Evolutionary conservation across 768 basidiomycete genomes (phyloP).

Genomic region (Mycena crocata): DNA sequence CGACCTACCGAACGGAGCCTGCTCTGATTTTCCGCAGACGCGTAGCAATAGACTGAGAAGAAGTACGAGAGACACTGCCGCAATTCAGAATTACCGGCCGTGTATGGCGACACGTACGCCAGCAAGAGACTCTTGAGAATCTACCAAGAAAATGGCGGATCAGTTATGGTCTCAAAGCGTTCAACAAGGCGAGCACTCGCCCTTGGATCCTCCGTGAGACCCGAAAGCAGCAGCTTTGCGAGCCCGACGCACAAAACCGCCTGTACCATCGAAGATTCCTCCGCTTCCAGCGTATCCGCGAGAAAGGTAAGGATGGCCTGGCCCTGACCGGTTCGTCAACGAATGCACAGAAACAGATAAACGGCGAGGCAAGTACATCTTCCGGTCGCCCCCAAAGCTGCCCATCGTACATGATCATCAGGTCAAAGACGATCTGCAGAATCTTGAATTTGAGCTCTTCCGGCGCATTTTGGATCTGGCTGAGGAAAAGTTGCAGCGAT

Average conservation of each 20-base stretch:
- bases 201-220: slow-evolving; percentile 82
- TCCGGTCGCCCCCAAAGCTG: slow-evolving; percentile 71
- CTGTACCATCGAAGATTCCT: slow-evolving; percentile 80
- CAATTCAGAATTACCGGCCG: slow-evolving; percentile 84
- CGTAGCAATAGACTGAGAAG: slow-evolving; percentile 94
- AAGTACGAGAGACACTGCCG: slow-evolving; percentile 96
- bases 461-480: slow-evolving; percentile 82
- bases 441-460: slow-evolving; percentile 82
- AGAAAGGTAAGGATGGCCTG: slow-evolving; percentile 58
- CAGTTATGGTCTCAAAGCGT: not conserved
- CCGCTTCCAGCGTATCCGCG: slow-evolving; percentile 65
- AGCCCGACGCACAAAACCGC: slow-evolving; percentile 86
- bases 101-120: slow-evolving; percentile 89
- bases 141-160: slow-evolving; percentile 17
- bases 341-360: slow-evolving; percentile 19
- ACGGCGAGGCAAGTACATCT: slow-evolving; percentile 43
- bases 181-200: slow-evolving; percentile 51
- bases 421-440: slow-evolving; percentile 89
- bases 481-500: slow-evolving; percentile 87
- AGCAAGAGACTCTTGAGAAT: slow-evolving; percentile 53
- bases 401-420: slow-evolving; percentile 89
- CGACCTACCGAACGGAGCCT: slow-evolving; percentile 62
- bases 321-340: too few relatives aligned
- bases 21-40: slow-evolving; percentile 81
- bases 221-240: slow-evolving; percentile 89